Conservation (phyloP, 176 grass and related monocot genomes). For the Tillandsia leiboldiana region DNA sequence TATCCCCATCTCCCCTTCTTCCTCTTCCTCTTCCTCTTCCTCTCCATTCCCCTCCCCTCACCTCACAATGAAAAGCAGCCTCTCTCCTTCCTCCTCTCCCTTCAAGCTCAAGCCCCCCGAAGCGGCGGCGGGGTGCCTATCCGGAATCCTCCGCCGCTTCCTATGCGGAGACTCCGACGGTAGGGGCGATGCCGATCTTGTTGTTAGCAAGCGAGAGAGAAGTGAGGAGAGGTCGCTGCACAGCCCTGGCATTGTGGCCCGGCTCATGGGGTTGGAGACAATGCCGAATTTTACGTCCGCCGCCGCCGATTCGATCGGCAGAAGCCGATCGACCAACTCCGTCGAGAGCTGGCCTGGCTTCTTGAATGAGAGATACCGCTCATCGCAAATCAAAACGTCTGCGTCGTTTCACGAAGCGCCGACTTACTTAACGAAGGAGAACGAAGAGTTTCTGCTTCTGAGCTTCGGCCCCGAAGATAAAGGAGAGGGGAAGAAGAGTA, state of each 20-base stretch:
- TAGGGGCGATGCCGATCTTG: not conserved
- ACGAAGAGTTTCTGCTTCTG: conserved; percentile 78
- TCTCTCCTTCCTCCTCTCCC: conserved; percentile 21
- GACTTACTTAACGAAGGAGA: conserved; percentile 53
- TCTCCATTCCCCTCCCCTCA: too few relatives aligned
- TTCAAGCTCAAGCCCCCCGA: conserved; percentile 10
- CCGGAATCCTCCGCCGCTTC: conserved; percentile 42
- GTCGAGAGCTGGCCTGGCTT: conserved; percentile 32
- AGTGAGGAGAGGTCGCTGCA: not conserved
- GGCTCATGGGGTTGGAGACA: conserved; percentile 80
- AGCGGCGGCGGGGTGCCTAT: conserved; percentile 22
- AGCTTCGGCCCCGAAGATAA: conserved; percentile 59
- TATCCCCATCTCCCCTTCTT: not conserved
- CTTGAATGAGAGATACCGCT: conserved; percentile 11
- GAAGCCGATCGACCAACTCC: conserved; percentile 40
- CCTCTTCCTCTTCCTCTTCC: not conserved
- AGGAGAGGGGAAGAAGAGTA: not conserved
- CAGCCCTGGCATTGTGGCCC: conserved; percentile 73
- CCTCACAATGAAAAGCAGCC: conserved; percentile 38
- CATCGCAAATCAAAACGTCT: not conserved
- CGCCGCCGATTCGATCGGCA: not conserved
- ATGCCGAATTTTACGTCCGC: conserved; percentile 29
- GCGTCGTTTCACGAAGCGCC: conserved; percentile 40
- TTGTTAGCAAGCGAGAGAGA: not conserved
- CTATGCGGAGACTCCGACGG: conserved; percentile 32